Evolutionary conservation across 371 early-diverging fungal genomes (phyloP).

Genomic region (Lichtheimia hyalospora): DNA sequence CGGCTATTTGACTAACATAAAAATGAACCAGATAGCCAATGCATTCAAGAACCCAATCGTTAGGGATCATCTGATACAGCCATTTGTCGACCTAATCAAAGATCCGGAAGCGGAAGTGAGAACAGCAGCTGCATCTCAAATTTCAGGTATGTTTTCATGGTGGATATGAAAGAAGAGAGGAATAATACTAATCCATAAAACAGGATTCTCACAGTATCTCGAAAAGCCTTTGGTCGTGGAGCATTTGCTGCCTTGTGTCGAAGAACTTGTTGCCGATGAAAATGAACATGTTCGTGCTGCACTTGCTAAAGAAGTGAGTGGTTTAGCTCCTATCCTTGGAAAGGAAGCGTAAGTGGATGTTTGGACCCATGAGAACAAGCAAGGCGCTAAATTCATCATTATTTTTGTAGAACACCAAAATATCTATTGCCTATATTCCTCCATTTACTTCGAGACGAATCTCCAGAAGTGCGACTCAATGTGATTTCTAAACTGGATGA

Average conservation of each 20-base stretch:
- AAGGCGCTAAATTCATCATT: neutral
- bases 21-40: conserved; percentile 64
- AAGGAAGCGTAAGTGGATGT: conserved; percentile 77
- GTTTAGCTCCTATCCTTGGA: conserved; percentile 92
- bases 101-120: conserved; percentile 98
- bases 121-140: conserved; percentile 86
- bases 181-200: neutral
- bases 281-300: conserved; percentile 96
- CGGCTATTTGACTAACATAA: neutral
- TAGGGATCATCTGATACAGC: conserved; percentile 68
- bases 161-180: neutral
- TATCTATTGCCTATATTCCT: conserved; percentile 92
- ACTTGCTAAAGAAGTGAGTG: conserved; percentile 93
- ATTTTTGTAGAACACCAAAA: conserved; percentile 74
- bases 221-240: conserved; percentile 76
- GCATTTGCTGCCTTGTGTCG: conserved; percentile 87
- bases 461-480: conserved; percentile 96
- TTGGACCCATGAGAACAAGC: neutral
- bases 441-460: conserved; percentile 93
- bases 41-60: conserved; percentile 79
- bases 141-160: conserved; percentile 68
- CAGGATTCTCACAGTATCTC: conserved; percentile 83
- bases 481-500: conserved; percentile 96
- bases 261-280: conserved; percentile 89
- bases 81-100: conserved; percentile 81